A percentile compares a stretch with the other conserved stretches of the same genome.
Evolutionary conservation across 768 basidiomycete genomes (phyloP).

Genomic region (Leccinellum rugosiceps): DNA sequence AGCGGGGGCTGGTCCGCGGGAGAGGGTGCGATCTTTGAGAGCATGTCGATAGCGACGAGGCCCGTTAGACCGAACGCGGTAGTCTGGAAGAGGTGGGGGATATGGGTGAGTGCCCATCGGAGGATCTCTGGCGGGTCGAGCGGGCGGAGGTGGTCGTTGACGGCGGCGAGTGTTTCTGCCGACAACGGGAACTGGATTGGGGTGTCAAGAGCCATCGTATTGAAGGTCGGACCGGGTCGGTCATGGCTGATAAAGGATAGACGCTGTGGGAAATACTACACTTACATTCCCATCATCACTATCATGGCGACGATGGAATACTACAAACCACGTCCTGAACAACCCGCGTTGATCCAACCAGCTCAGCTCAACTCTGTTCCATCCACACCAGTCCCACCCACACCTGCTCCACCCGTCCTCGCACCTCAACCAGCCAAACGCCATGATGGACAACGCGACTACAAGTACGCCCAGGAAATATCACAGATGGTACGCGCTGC

Average conservation of each 20-base stretch:
- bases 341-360: slow-evolving; percentile 14
- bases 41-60: slow-evolving; percentile 91
- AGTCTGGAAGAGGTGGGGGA: slow-evolving; percentile 86
- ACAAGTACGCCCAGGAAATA: slow-evolving; percentile 90
- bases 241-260: background rate
- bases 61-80: slow-evolving; percentile 97
- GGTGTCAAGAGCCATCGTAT: slow-evolving; percentile 27
- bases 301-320: slow-evolving; percentile 21
- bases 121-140: slow-evolving; percentile 84
- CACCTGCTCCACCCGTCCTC: slow-evolving; percentile 2
- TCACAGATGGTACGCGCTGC: slow-evolving; percentile 73
- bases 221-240: background rate
- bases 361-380: slow-evolving; percentile 18
- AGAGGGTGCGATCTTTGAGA: slow-evolving; percentile 68
- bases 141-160: slow-evolving; percentile 71
- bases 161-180: slow-evolving; percentile 51
- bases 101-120: slow-evolving; percentile 74
- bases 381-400: slow-evolving; percentile 18
- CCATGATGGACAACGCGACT: slow-evolving; percentile 47
- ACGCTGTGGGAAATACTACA: background rate
- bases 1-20: slow-evolving; percentile 60
- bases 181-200: slow-evolving; percentile 58
- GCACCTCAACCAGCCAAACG: slow-evolving; percentile 13
- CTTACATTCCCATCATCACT: too few relatives aligned
- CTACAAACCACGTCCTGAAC: slow-evolving; percentile 29